Conservation (phyloP, 495 filamentous ascomycete genomes). For the Achaetomiella virescens region DNA sequence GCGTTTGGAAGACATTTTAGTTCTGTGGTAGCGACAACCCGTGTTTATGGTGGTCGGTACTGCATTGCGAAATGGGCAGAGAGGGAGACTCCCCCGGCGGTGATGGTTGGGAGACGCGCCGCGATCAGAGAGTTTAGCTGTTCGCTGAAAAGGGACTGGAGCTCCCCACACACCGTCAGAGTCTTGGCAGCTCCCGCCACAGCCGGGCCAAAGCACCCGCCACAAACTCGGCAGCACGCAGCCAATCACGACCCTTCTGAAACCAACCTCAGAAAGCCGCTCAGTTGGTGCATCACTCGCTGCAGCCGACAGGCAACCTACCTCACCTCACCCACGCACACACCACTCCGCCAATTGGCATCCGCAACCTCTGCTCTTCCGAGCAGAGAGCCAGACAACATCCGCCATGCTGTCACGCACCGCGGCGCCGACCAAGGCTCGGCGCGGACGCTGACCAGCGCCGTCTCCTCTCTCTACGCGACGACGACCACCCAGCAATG, state of each 20-base stretch:
- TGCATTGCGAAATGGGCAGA: background rate
- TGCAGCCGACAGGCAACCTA: conserved; percentile 11
- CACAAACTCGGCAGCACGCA: conserved; percentile 11
- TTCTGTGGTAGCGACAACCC: background rate
- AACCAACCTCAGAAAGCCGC: conserved; percentile 27
- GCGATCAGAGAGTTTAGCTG: too few species aligned
- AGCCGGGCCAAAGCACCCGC: conserved; percentile 4
- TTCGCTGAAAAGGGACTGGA: conserved; percentile 1
- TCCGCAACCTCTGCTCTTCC: conserved; percentile 39
- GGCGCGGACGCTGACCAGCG: conserved; percentile 35
- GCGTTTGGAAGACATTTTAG: conserved; percentile 38
- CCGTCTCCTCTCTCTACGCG: conserved; percentile 18
- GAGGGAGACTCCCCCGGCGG: background rate
- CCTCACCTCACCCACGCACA: conserved; percentile 10
- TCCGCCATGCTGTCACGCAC: conserved; percentile 45
- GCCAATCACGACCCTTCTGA: conserved; percentile 25
- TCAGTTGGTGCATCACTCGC: conserved; percentile 15
- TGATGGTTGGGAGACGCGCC: background rate
- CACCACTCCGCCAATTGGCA: conserved; percentile 34
- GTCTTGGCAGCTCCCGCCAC: background rate
- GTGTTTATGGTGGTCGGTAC: background rate
- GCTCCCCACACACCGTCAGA: background rate
- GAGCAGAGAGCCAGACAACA: conserved; percentile 29
- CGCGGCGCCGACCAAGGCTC: conserved; percentile 40
- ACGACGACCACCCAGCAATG: conserved; percentile 10